A percentile compares a stretch with the other conserved stretches of the same genome.
Evolutionary conservation across 306 rosid species (phyloP).

Genomic region (Quercus mongolica): DNA sequence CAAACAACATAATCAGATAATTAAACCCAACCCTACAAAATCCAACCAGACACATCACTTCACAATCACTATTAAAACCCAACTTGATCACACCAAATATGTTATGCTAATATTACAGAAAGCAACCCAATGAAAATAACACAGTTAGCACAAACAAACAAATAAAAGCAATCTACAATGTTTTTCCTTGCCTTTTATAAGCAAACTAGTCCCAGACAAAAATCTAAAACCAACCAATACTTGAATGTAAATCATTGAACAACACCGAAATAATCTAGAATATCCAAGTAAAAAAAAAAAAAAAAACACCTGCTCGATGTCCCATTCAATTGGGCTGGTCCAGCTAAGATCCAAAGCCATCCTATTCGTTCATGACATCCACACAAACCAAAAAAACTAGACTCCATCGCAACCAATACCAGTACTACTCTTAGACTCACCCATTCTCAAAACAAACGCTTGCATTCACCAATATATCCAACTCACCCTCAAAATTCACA

Average conservation of each 20-base stretch:
- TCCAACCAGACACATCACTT: not conserved
- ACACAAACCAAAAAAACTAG: no score
- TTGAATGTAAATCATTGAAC: slow-evolving; percentile 4
- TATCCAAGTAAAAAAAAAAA: slow-evolving; percentile 1
- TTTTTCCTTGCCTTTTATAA: no score
- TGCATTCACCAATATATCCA: slow-evolving; percentile 58
- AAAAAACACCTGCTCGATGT: slow-evolving; percentile 72
- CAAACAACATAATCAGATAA: not conserved
- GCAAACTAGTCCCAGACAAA: no score
- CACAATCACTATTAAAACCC: not conserved
- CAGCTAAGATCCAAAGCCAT: slow-evolving; percentile 75
- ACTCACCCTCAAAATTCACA: not conserved
- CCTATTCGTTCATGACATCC: no score
- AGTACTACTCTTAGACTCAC: no score
- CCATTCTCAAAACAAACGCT: slow-evolving; percentile 55
- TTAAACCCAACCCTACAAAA: not conserved
- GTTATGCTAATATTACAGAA: not conserved
- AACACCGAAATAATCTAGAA: not conserved
- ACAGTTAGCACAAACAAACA: not conserved
- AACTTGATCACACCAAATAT: not conserved
- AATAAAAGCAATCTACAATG: no score
- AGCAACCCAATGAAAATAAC: not conserved
- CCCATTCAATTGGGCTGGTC: slow-evolving; percentile 84
- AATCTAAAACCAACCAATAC: not conserved
- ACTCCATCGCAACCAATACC: no score